Evolutionary conservation across 441 rosid genomes (phyloP), one percentile per base, ranked within the genome.

Genomic region (Populus tomentosa): DNA sequence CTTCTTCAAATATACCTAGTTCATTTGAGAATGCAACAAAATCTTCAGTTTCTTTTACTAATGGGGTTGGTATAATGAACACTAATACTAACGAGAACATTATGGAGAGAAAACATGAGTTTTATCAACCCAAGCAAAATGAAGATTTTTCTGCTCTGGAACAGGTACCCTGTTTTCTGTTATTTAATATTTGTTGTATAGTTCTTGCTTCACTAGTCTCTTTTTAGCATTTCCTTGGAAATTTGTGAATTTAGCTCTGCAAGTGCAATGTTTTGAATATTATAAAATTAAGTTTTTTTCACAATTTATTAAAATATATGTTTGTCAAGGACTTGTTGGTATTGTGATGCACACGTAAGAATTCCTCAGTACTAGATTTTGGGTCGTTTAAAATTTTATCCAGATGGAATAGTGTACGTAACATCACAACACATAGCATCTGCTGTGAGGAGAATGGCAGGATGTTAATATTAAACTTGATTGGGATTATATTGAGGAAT

Each of bases 91-190:
- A 75, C 84, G 87, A 76, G 67, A 81, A 71, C 71, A 74, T 46
- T 77, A 77, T 59, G 28, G 87, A 82, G 70, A 84, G 81, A 72
- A 83, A 75, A 78, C 83, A 80, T 6, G 90, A 86, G 35, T 88
- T 83, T 79, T 89, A 83, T 78, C 73, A 86, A 78, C 84, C 88
- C 71, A 90, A 88, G 73, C 91, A 90, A 67, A 88, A 91, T 80
- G 98, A 92, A 83, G 98, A 94, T 85, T 93, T 96, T 86, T 72
- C 90, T 82, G 88, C 97, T 80, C 84, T 96, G 87, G 99, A 96
- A 81, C 99, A 94, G 97, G 99, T 96, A 79, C 61, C 35, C 16
- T 28, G 26, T 21, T 69, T 75, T 42, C 61, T 40, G 18, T 6
- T 74, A 42, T 36, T n/a, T 30, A 6, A 3, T 40, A 16, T 73